Evolutionary conservation across 257 asterid species (phyloP), one percentile per base, ranked within the genome.

Genomic region (Nicotiana tomentosiformis): DNA sequence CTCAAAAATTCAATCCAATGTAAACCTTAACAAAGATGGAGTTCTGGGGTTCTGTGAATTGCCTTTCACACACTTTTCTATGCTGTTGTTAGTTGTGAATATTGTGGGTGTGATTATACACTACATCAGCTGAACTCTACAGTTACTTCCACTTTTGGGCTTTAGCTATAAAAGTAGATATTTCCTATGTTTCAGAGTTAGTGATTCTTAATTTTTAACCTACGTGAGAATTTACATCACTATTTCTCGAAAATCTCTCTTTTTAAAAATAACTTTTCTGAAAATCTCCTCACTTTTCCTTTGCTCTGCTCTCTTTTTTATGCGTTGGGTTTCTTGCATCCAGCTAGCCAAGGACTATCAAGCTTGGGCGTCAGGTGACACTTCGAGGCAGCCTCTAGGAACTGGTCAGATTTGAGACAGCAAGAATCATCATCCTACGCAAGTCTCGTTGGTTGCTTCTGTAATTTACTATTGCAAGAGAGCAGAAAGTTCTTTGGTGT

Each of bases 301-400:
- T 53, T 53, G 58, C 18, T 14, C 18, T 53, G 58, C 1, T 53
- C 18, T 53, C 7, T 15, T 53, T 53, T 53, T 53, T 53, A 53
- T 49, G 79, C 35, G 11, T 20, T 72, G 0, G 11, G 11, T 72
- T 46, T 46, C 39, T 74, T 46, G 39, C 46, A 67, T 88, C 90
- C 91, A 96, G 99, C 90, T 96, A 56, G 92, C 84, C 84, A 94
- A 92, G 93, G 99, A 96, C 82, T 94, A 96, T 66, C 86, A 93
- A 85, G 97, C 97, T 69, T 94, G 99, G 99, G 98, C 98, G 70
- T 88, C 98, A 8, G 99, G 99, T 39, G 98, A 96, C 89, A 72
- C 91, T 74, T 92, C 98, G 30, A 91, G 99, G 89, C 98, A 92
- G 90, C 95, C 99, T 81, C 94, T 94, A 46, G 99, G 98, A 72